Evolutionary conservation across 345 rosid species (phyloP), one percentile per base, ranked within the genome.

Genomic region (Dovyalis caffra): DNA sequence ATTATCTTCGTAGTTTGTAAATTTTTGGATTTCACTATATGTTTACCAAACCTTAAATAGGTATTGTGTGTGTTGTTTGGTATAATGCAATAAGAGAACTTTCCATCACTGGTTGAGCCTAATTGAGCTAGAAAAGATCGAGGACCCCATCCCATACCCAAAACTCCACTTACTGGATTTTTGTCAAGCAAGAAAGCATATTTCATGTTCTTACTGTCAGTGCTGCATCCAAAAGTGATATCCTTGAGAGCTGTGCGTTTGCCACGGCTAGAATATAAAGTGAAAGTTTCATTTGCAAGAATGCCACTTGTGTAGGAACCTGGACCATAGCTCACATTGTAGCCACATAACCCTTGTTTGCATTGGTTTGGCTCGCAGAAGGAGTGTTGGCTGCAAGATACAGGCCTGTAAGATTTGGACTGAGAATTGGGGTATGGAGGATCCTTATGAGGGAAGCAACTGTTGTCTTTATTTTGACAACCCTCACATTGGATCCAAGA

Each of bases 151-250:
- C 66, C 66, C 34, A 63, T 28, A 20, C 66, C 34, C 66, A 31
- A 32, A 63, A 29, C 66, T 31, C 66, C 66, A 31, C 66, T 63
- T 9, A 63, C 66, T 21, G 38, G 66, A 6, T 29, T 63, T 32
- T 31, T 16, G 34, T 63, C 34, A 14, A 20, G 37, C 34, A 20
- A 28, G 25, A 63, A 33, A 63, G 34, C 66, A 32, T 28, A 29
- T 7, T 12, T 63, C 31, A 16, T 63, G 34, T 63, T 63, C 20
- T 38, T 31, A 29, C 38, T 16, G 15, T 63, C 38, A 18, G 66
- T 63, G 66, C 66, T 63, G 35, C 66, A 18, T 16, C 66, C 66
- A 29, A 63, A 63, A 63, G 23, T 63, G 21, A 31, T 63, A 38
- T 31, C 8, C 34, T 63, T 6, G 20, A 31, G 21, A 16, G n/a